Percentiles rank a stretch among this genome's conserved stretches.
Conservation (phyloP, 2,329 filamentous ascomycete species). For the Aspergillus sp. region DNA sequence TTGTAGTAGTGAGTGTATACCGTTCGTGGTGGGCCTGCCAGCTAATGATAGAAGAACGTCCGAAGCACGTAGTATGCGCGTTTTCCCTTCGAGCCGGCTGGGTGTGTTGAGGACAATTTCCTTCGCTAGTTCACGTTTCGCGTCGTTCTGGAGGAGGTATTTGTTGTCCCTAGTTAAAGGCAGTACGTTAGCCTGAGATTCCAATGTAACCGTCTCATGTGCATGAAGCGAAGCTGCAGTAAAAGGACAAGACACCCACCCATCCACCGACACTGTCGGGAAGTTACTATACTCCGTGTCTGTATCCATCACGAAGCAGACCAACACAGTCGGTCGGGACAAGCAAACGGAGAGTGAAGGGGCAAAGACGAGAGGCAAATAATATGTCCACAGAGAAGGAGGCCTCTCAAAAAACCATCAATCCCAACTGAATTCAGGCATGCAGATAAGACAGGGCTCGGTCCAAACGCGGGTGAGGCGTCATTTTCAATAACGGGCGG, state of each 20-base stretch:
- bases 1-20: constrained; percentile 14
- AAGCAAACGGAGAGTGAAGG: not conserved
- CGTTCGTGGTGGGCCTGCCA: constrained; percentile 16
- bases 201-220: not conserved
- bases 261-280: not conserved
- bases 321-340: not conserved
- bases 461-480: constrained; percentile 20
- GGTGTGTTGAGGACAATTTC: constrained; percentile 18
- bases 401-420: not conserved
- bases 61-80: constrained; percentile 22
- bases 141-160: constrained; percentile 7
- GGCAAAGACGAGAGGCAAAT: constrained; percentile 2
- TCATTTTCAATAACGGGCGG: constrained; percentile 26
- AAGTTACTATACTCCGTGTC: not conserved
- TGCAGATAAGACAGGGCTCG: not conserved
- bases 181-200: not conserved
- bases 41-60: constrained; percentile 24
- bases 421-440: not conserved
- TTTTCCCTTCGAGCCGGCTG: constrained; percentile 15
- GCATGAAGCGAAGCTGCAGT: not conserved
- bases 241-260: not conserved
- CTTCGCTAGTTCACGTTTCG: constrained; percentile 20
- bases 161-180: not conserved
- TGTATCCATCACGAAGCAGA: not conserved
- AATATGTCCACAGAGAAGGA: constrained; percentile 8